phyloP scores from a whole-genome alignment of 2,329 filamentous ascomycete genomes.

The Alternaria ethzedia region DNA sequence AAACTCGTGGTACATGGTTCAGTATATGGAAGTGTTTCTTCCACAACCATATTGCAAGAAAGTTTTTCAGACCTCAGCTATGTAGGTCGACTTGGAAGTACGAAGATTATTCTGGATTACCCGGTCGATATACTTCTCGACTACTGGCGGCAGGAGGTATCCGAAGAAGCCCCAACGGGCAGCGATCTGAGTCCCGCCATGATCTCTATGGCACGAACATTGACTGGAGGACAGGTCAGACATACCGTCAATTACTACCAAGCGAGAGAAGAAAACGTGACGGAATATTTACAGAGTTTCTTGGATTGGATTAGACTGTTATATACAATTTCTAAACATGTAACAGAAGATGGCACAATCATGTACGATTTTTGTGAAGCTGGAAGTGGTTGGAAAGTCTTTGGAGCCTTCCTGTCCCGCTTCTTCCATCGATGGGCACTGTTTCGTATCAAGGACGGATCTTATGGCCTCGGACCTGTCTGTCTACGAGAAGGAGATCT shows the following conservation, averaged over 20 bases:
- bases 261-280: not conserved
- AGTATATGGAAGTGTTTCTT: not conserved
- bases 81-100: not conserved
- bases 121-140: not conserved
- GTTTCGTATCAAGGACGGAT: not conserved
- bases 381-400: not conserved
- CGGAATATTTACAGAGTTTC: not conserved
- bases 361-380: not conserved
- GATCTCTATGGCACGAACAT: not conserved
- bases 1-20: not conserved
- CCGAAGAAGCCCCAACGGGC: not conserved
- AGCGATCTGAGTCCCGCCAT: not conserved
- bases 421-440: not conserved
- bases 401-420: not conserved
- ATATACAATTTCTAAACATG: not conserved
- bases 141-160: not conserved
- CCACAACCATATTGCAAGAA: accelerated
- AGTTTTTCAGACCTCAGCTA: not conserved
- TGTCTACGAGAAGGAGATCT: not conserved
- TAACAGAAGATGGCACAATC: not conserved
- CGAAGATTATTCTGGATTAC: not conserved
- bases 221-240: not conserved
- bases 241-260: not conserved
- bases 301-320: not conserved
- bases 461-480: not conserved